phyloP scores from a whole-genome alignment of 2,329 filamentous ascomycete genomes.

The Aspergillus sp. region DNA sequence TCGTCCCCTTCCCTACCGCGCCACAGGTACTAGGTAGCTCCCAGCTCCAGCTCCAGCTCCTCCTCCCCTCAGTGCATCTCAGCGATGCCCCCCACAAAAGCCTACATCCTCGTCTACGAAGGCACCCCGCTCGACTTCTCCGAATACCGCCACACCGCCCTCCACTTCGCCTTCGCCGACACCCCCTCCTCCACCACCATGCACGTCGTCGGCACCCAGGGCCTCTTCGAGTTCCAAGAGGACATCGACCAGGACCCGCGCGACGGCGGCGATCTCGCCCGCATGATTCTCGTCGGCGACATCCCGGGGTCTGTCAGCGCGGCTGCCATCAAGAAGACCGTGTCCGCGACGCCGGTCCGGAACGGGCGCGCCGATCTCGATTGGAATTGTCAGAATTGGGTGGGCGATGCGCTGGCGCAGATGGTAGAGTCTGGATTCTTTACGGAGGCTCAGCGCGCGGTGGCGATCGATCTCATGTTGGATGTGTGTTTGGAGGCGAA shows the following conservation, averaged over 20 bases:
- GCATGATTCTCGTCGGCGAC: conserved; percentile 15
- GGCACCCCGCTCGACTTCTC: conserved; percentile 28
- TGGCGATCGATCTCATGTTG: conserved; percentile 25
- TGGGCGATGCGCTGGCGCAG: conserved; percentile 24
- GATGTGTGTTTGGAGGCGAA: conserved; percentile 26
- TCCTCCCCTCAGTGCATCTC: background rate
- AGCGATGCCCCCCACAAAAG: conserved; percentile 4
- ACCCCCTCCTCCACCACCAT: conserved; percentile 17
- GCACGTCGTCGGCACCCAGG: conserved; percentile 25
- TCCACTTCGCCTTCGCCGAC: conserved; percentile 20
- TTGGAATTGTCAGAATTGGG: conserved; percentile 35
- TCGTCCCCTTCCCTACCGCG: background rate
- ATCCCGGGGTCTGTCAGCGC: conserved; percentile 9
- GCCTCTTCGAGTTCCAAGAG: conserved; percentile 23
- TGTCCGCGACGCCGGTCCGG: conserved; percentile 19
- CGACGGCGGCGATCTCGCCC: conserved; percentile 13
- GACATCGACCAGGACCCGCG: conserved; percentile 12
- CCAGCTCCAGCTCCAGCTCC: no score
- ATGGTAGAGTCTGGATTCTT: conserved; percentile 22
- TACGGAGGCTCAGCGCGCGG: conserved; percentile 12
- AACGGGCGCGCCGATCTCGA: conserved; percentile 22
- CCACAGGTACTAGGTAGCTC: background rate
- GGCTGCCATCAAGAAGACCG: conserved; percentile 15
- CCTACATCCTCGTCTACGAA: conserved; percentile 25
- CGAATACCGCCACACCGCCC: conserved; percentile 30